Conservation (phyloP, 164 flowering plant species). For the Tinospora cordifolia region DNA sequence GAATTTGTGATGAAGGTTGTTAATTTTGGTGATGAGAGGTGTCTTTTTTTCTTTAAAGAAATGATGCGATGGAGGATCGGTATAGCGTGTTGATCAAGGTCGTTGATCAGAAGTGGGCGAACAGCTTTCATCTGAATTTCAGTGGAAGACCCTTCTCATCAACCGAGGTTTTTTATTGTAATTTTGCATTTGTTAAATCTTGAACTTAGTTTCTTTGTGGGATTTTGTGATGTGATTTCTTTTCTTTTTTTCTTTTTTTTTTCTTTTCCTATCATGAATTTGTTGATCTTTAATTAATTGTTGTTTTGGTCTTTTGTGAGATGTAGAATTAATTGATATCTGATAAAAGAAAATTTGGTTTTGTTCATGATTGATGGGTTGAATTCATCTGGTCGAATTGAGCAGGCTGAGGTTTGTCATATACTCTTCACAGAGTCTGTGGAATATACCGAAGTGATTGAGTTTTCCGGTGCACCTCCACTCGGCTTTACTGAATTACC, state of each 20-base stretch:
- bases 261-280: too few relatives aligned
- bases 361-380: background rate
- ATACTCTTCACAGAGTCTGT: conserved; percentile 49
- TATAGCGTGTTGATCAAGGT: conserved; percentile 66
- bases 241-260: too few relatives aligned
- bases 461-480: conserved; percentile 59
- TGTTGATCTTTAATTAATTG: background rate
- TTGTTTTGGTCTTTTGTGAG: background rate
- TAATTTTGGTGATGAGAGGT: background rate
- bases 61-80: conserved; percentile 84
- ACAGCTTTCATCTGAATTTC: conserved; percentile 44
- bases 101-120: conserved; percentile 42
- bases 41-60: conserved; percentile 30
- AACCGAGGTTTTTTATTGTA: conserved; percentile 42
- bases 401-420: conserved; percentile 86
- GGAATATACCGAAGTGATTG: conserved; percentile 51
- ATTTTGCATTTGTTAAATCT: too few relatives aligned
- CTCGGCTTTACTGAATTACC: conserved; percentile 70
- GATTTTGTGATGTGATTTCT: background rate
- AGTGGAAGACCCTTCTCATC: conserved; percentile 65
- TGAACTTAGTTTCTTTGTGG: background rate
- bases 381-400: background rate
- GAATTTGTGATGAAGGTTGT: background rate
- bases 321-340: too few relatives aligned
- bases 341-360: background rate